Conservation (phyloP, 2,329 filamentous ascomycete genomes). For the Nothophoma quercina region DNA sequence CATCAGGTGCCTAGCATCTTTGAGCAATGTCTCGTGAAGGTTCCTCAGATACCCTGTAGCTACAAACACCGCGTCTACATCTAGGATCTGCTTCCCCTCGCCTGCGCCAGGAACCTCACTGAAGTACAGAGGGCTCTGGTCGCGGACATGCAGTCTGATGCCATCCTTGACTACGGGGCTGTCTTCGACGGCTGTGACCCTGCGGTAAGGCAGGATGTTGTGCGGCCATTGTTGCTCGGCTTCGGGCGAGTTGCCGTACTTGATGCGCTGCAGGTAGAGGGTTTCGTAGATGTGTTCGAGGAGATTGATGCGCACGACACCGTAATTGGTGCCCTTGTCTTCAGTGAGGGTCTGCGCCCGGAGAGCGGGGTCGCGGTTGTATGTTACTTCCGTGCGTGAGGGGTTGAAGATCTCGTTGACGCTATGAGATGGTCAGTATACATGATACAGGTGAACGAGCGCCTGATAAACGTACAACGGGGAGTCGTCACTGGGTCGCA, state of each 20-base stretch:
- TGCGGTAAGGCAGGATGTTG: constrained; percentile 75
- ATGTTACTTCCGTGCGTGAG: constrained; percentile 79
- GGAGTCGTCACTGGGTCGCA: constrained; percentile 92
- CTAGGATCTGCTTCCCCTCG: constrained; percentile 65
- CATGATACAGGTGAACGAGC: too few species aligned
- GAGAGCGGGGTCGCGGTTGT: constrained; percentile 68
- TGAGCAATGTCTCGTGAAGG: constrained; percentile 79
- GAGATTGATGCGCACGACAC: constrained; percentile 88
- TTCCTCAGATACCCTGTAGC: constrained; percentile 87
- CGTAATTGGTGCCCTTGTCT: constrained; percentile 90
- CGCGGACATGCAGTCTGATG: constrained; percentile 60
- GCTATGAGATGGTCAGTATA: constrained; percentile 56
- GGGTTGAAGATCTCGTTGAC: constrained; percentile 98
- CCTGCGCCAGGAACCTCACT: constrained; percentile 48
- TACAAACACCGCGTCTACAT: constrained; percentile 82
- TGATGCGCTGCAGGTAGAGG: constrained; percentile 84
- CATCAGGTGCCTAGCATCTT: constrained; percentile 69
- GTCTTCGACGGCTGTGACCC: constrained; percentile 69
- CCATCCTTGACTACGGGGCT: constrained; percentile 42
- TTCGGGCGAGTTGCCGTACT: constrained; percentile 60
- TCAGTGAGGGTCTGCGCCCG: constrained; percentile 69
- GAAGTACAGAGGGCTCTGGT: constrained; percentile 51
- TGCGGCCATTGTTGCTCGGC: constrained; percentile 82
- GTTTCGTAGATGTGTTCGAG: constrained; percentile 88
- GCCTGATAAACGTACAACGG: constrained; percentile 75